Percentiles rank a stretch among this genome's conserved stretches.
phyloP scores from a whole-genome alignment of 2,329 filamentous ascomycete genomes.

The Epichloe baconii region DNA sequence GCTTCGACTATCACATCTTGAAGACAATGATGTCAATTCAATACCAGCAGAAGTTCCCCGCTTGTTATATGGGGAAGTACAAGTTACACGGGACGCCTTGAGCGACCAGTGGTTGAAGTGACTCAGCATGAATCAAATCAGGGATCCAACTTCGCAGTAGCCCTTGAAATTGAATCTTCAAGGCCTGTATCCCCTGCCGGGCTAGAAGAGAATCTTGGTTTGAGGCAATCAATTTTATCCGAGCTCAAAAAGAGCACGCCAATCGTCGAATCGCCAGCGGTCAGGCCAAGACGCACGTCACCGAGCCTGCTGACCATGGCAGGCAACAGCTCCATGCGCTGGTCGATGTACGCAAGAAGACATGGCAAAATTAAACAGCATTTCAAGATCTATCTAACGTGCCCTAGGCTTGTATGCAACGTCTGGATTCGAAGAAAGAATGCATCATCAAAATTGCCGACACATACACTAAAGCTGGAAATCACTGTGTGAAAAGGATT shows the following conservation, averaged over 20 bases:
- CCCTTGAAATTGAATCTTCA: not conserved
- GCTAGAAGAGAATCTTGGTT: not conserved
- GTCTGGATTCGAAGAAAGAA: conserved; percentile 1
- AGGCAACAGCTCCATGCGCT: conserved; percentile 3
- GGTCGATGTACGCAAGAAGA: conserved; percentile 2
- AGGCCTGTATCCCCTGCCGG: not conserved
- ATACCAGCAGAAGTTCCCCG: not conserved
- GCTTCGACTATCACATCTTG: not conserved
- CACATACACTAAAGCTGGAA: conserved; percentile 2
- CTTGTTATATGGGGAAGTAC: not conserved
- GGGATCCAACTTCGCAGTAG: not conserved
- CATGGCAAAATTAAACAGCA: not conserved
- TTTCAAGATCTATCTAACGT: not conserved
- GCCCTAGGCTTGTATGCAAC: not conserved
- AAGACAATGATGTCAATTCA: not conserved
- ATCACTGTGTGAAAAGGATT: conserved; percentile 5
- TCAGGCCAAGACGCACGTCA: not conserved
- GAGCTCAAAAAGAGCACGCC: not conserved
- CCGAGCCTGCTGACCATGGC: not conserved
- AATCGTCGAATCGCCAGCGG: not conserved
- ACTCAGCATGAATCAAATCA: not conserved
- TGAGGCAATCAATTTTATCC: not conserved
- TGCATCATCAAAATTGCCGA: conserved; percentile 2
- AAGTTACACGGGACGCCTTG: not conserved
- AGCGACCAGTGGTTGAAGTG: not conserved